Evolutionary conservation across 768 basidiomycete genomes (phyloP), one percentile per base, ranked within the genome.

Genomic region (Kwoniella dejecticola): DNA sequence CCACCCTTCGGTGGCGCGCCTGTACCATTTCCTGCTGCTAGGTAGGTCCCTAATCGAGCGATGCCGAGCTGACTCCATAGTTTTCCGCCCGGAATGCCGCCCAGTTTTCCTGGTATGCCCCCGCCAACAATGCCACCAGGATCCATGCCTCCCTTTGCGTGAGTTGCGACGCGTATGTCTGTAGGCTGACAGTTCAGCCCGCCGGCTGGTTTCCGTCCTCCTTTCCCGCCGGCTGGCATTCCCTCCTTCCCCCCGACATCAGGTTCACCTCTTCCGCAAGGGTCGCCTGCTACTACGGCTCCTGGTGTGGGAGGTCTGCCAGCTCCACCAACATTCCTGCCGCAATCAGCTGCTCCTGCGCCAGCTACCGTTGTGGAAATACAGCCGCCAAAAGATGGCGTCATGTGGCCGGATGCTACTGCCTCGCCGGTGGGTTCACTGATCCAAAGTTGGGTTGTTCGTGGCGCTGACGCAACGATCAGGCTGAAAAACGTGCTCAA

Each of bases 31-130:
- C 76, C 82, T 65, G 81, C 83, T 64, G 82, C n/a, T n/a, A n/a
- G n/a, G n/a, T n/a, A n/a, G 83, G 47, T 70, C 56, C 40, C 67
- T 64, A 47, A 58, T 50, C 36, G 15, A 26, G 26, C 57, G 30
- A 15, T 21, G 7, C 29, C 69, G 60, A 69, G 78, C 67, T 55
- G 54, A 54, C 81, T 83, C 33, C 45, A 80, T 81, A 83, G 84
- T 24, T 80, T 80, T 31, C 82, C 82, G 24, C 85, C 86, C 44
- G 86, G 85, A 1, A 85, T 86, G 70, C 79, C 83, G 0, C 82
- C 57, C 24, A 61, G 60, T 31, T 57, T 63, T 53, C 60, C 65
- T 19, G 62, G 36, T 15, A 63, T 70, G 62, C 66, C 62, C 2
- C 46, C 62, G 5, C 63, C 64, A 11, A 63, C 60, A 17, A 54